Evolutionary conservation across 225 moss, liverwort and hornwort genomes (phyloP), one percentile per base, ranked within the genome.

Genomic region (Neckera pumila): DNA sequence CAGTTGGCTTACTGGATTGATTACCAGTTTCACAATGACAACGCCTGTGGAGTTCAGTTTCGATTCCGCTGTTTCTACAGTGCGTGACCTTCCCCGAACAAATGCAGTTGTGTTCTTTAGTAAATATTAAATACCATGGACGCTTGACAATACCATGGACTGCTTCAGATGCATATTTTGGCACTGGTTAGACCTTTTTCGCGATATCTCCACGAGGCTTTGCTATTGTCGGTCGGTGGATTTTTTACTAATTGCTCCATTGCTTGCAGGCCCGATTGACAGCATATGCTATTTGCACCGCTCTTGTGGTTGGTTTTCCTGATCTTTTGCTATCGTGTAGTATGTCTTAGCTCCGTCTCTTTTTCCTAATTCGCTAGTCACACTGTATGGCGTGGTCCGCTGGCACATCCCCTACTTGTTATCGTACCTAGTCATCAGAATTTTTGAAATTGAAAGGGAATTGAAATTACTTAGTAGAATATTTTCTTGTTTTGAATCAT

Each of bases 1-100:
- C 57, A 92, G 94, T 90, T 94, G 94, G 94, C 91, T 94, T 64
- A 90, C 94, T 80, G 94, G 94, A 72, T 60, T 94, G 38, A 92
- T 94, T 66, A 94, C 94, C 90, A 92, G 94, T 90, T 94, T 94
- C 80, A 90, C 94, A 85, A 94, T 94, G 94, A 94, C 94, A 65
- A 88, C 84, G 63, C 94, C 92, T 77, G 91, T 94, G 76, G 94
- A 94, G 86, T 94, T 94, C 70, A 66, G 59, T 74, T 94, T 53
- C 87, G 83, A 82, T 56, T n/a, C 84, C 21, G 72, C 88, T 51
- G 84, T 93, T 87, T 92, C 93, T 83, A 89, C 84, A 30, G 93
- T 93, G 76, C 27, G 40, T 81, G 70, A 82, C 85, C 75, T 86
- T 74, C 33, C 67, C 67, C 18, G 31, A 76, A 64, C 23, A 79